Base-by-base conservation (phyloP, 23 red algal species). In the Pyropia yezoensis region DNA sequence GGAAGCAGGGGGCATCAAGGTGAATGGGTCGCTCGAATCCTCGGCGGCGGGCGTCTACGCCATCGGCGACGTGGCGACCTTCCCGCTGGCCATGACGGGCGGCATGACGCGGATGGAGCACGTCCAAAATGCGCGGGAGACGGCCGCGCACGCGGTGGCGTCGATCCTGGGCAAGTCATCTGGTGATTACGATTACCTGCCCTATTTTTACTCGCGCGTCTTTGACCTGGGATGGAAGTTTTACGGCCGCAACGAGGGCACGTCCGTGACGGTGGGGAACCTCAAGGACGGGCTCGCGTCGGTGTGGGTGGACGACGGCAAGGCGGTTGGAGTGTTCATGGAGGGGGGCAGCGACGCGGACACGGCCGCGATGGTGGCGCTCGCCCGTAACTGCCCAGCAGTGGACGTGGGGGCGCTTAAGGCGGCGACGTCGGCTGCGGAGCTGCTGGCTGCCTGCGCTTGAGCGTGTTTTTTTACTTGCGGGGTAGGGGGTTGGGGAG, bases 181-280 rank as follows among this genome's bases (percentile, higher is more conserved):
- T 2, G 75, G 65, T 16, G 22, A 71, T 21, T 98, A 98, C 34
- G 94, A 98, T 69, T 98, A 98, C 58, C 64, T 98, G 54, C 94
- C 94, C 11, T 98, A 83, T 67, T 98, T 98, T 52, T 98, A 98
- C 52, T 90, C 84, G 25, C 62, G 85, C 27, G 75, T 91, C n/a
- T 90, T 90, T 56, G 39, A 89, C 70, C 29, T 90, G 53, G 82
- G 74, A 33, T 98, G 94, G 94, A 72, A 91, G 75, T 98, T 98
- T 49, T 98, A 75, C 27, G 94, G 94, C 52, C 86, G 91, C 54
- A 91, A 74, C 71, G 70, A 68, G 7, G 76, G 78, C 12, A 75
- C 91, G 14, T 79, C 66, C 55, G 54, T 82, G 33, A 74, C 91
- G 50, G 68, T 73, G 11, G 94, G 85, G 32, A 75, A 85, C 60